Conservation (phyloP, 441 rosid genomes). For the Cnidoscolus chayamansa region DNA sequence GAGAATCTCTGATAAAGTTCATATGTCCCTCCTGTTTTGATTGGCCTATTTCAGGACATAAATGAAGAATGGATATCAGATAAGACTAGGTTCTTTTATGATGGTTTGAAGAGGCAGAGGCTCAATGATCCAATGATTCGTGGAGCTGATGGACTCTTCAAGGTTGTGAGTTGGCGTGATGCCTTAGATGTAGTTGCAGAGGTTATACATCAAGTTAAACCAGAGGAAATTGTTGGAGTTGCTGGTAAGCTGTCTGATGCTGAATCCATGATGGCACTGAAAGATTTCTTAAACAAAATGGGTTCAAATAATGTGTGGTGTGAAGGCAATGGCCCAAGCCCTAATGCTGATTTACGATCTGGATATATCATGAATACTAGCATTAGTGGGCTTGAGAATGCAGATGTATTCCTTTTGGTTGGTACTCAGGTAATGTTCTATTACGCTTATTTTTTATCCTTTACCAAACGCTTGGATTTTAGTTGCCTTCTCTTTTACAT, state of each 20-base stretch:
- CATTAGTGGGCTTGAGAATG: constrained; percentile 87
- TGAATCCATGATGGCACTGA: constrained; percentile 94
- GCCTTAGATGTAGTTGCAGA: constrained; percentile 89
- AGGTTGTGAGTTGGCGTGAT: constrained; percentile 88
- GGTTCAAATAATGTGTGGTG: constrained; percentile 88
- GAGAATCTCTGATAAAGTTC: constrained; percentile 11
- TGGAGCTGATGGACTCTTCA: constrained; percentile 80
- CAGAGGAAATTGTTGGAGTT: constrained; percentile 81
- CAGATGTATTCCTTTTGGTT: constrained; percentile 82
- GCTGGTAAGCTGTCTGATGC: constrained; percentile 95
- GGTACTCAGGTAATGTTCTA: constrained; percentile 70
- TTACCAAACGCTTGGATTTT: constrained; percentile 6
- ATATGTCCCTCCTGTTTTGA: constrained; percentile 9
- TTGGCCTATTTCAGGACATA: constrained; percentile 59
- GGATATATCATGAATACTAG: constrained; percentile 83
- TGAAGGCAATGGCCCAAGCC: constrained; percentile 74
- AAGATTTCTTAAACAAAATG: constrained; percentile 81
- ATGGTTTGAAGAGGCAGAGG: constrained; percentile 96
- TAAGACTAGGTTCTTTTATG: constrained; percentile 87
- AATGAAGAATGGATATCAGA: constrained; percentile 99
- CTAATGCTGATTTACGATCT: constrained; percentile 85
- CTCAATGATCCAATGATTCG: constrained; percentile 96
- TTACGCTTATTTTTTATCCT: neutral
- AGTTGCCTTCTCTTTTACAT: no score
- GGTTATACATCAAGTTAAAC: constrained; percentile 61